Conservation (phyloP, 768 basidiomycete genomes). For the Mycena indigotica region DNA sequence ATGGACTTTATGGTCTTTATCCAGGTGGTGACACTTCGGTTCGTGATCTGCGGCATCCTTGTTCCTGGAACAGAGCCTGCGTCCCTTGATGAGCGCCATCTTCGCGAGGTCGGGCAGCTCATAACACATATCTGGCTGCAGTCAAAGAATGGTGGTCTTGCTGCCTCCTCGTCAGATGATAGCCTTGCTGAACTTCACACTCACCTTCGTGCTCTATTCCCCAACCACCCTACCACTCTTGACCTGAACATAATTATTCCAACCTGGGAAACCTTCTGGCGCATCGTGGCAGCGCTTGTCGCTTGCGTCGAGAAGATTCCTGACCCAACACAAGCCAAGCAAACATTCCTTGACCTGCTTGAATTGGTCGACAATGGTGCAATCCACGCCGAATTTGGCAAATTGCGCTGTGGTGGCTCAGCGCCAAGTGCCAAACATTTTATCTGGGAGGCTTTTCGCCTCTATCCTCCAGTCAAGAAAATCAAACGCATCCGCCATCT, state of each 20-base stretch:
- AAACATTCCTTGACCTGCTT: constrained; percentile 41
- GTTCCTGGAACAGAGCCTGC: constrained; percentile 25
- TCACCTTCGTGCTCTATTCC: constrained; percentile 38
- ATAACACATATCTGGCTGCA: constrained; percentile 52
- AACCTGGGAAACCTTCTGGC: constrained; percentile 65
- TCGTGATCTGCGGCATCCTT: constrained; percentile 46
- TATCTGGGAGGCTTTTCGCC: constrained; percentile 47
- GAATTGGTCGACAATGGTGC: constrained; percentile 25
- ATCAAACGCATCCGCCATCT: constrained; percentile 40
- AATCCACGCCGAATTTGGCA: constrained; percentile 32
- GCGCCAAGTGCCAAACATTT: constrained; percentile 38
- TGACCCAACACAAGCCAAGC: constrained; percentile 18
- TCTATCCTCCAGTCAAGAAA: constrained; percentile 53
- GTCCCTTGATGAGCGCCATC: constrained; percentile 34
- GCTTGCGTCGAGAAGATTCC: constrained; percentile 35
- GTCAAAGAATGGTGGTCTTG: constrained; percentile 36
- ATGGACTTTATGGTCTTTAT: constrained; percentile 40
- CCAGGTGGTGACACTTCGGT: constrained; percentile 46
- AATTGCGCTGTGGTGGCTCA: neutral
- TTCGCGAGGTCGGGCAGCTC: constrained; percentile 38
- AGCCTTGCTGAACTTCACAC: constrained; percentile 38
- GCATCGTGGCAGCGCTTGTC: constrained; percentile 50
- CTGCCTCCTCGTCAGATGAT: constrained; percentile 32
- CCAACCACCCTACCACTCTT: constrained; percentile 31
- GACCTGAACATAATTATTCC: constrained; percentile 56